A percentile compares a stretch with the other conserved stretches of the same genome.
Conservation (phyloP, 2,329 filamentous ascomycete genomes). For the Phyllosticta paracitricarpa region DNA sequence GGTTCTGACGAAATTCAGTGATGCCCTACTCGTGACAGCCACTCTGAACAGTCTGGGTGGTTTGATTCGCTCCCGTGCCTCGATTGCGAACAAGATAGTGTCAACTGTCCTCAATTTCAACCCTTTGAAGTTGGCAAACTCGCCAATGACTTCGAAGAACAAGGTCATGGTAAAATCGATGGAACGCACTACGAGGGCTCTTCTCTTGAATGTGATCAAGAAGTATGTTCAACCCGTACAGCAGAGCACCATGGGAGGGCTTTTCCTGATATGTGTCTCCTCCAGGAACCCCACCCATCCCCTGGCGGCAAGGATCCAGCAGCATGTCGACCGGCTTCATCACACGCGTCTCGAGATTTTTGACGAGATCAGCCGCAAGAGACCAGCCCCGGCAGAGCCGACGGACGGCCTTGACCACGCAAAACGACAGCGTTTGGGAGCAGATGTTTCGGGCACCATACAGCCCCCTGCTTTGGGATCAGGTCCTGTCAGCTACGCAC, state of each 20-base stretch:
- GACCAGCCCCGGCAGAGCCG: slow-evolving; percentile 59
- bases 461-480: slow-evolving; percentile 47
- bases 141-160: slow-evolving; percentile 65
- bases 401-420: slow-evolving; percentile 61
- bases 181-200: slow-evolving; percentile 80
- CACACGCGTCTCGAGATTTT: slow-evolving; percentile 68
- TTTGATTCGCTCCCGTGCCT: slow-evolving; percentile 70
- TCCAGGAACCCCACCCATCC: slow-evolving; percentile 69
- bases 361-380: slow-evolving; percentile 70
- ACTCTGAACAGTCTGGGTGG: slow-evolving; percentile 82
- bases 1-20: slow-evolving; percentile 43
- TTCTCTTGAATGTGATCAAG: slow-evolving; percentile 76
- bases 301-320: slow-evolving; percentile 67
- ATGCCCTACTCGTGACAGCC: slow-evolving; percentile 79
- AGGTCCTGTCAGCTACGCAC: slow-evolving; percentile 67
- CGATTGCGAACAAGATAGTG: slow-evolving; percentile 75
- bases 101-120: slow-evolving; percentile 84
- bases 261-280: slow-evolving; percentile 3
- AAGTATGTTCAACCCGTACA: slow-evolving; percentile 41
- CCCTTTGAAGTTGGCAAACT: slow-evolving; percentile 69
- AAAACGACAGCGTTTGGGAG: slow-evolving; percentile 69
- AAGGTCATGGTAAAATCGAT: slow-evolving; percentile 85
- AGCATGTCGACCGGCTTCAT: slow-evolving; percentile 74
- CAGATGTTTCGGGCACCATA: slow-evolving; percentile 31
- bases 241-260: background rate